These are phyloP conservation scores for Mortierella sp. DNA, from an alignment of 371 early-diverging fungal genomes.

Conservation along the genomic window DNA sequence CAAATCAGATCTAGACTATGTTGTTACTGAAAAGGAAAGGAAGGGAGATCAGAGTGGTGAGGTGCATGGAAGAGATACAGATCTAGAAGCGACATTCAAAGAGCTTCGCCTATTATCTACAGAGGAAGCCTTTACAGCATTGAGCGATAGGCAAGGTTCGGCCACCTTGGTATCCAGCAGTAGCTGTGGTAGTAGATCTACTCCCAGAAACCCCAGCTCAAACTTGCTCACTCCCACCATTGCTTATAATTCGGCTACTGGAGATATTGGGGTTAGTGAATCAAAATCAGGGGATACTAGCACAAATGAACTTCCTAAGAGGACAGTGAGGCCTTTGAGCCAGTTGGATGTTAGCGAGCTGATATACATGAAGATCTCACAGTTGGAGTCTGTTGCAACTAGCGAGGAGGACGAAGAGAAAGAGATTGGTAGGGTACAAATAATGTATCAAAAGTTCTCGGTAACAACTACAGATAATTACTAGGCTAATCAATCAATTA, in stretches of 20 bases:
- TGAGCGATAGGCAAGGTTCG: not conserved
- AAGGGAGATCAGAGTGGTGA: not conserved
- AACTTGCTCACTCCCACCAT: not conserved
- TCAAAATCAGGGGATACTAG: not conserved
- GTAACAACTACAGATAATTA: too few relatives aligned
- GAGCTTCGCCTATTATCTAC: slow-evolving; percentile 13
- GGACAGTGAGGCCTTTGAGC: slow-evolving; percentile 29
- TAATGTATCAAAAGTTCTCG: not conserved
- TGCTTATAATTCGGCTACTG: not conserved
- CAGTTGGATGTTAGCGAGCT: slow-evolving; percentile 44
- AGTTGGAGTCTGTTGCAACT: slow-evolving; percentile 31
- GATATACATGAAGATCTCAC: slow-evolving; percentile 51
- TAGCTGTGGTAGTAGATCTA: not conserved
- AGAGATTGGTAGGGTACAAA: slow-evolving; percentile 23
- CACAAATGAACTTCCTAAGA: slow-evolving; percentile 13
- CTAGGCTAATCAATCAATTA: too few relatives aligned
- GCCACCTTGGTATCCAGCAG: not conserved
- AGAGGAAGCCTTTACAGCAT: slow-evolving; percentile 17
- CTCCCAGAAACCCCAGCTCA: slow-evolving; percentile 5
- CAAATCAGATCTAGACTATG: not conserved
- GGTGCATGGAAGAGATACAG: slow-evolving; percentile 5
- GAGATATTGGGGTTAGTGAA: too few relatives aligned
- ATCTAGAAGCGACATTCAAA: slow-evolving; percentile 22
- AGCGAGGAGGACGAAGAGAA: slow-evolving; percentile 51
- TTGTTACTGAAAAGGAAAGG: not conserved